Percentiles rank a stretch among this genome's conserved stretches.
phyloP scores from a whole-genome alignment of 1,284 basidiomycete genomes.

The Thelephora terrestris region DNA sequence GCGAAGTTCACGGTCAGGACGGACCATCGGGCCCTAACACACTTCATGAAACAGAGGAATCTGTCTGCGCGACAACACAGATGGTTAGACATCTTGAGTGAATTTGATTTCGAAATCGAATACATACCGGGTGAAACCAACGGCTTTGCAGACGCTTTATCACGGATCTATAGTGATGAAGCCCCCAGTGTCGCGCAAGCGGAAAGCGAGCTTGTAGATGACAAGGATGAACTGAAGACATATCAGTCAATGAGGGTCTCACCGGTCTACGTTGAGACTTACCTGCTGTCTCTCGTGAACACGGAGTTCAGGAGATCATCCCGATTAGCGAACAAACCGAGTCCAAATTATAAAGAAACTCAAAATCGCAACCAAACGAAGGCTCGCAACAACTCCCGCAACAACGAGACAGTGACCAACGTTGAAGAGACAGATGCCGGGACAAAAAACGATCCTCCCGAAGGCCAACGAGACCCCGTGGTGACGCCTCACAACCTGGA shows the following conservation, averaged over 20 bases:
- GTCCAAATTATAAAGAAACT: too few relatives aligned
- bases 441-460: too few relatives aligned
- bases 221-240: conserved; percentile 7
- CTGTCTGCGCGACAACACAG: conserved; percentile 21
- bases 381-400: too few relatives aligned
- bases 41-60: conserved; percentile 22
- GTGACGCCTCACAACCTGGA: too few relatives aligned
- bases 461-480: too few relatives aligned
- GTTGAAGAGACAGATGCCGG: too few relatives aligned
- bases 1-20: conserved; percentile 21
- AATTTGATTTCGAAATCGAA: conserved; percentile 23
- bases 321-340: too few relatives aligned
- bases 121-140: conserved; percentile 25
- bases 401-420: too few relatives aligned
- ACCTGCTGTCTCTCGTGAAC: conserved; percentile 7
- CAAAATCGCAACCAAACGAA: conserved; percentile 13
- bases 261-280: conserved; percentile 8
- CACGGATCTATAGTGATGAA: conserved; percentile 25
- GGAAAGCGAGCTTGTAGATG: background rate
- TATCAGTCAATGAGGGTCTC: conserved; percentile 5
- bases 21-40: conserved; percentile 25
- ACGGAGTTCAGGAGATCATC: background rate
- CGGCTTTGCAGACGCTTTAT: conserved; percentile 24
- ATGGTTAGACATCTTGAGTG: conserved; percentile 22
- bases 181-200: conserved; percentile 7